Evolutionary conservation across 1,139 yeast species (phyloP).

Genomic region (Nadsonia commutata): DNA sequence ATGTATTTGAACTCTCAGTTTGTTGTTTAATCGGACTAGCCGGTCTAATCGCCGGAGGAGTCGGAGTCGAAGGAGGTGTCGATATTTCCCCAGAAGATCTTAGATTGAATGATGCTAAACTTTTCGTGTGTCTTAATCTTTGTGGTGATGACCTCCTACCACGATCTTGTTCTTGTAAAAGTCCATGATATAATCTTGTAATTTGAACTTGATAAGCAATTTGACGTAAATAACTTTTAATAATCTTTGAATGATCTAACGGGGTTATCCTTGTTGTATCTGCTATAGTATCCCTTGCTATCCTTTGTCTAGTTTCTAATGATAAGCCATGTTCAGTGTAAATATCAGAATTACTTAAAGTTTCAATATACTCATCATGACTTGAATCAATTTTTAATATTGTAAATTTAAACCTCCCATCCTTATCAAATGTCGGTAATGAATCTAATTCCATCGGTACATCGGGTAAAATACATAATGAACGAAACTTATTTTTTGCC

Average conservation of each 20-base stretch:
- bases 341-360: constrained; percentile 30
- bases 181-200: constrained; percentile 39
- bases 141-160: no score
- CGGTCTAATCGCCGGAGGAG: no score
- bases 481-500: constrained; percentile 48
- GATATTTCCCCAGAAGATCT: no score
- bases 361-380: constrained; percentile 31
- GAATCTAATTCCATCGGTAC: constrained; percentile 25
- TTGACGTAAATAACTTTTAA: constrained; percentile 32
- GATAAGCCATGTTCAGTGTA: constrained; percentile 38
- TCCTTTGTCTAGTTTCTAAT: constrained; percentile 21
- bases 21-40: no score
- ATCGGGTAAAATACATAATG: constrained; percentile 39
- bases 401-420: constrained; percentile 21
- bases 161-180: constrained; percentile 18
- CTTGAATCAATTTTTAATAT: constrained; percentile 31
- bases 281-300: constrained; percentile 23
- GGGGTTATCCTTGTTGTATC: constrained; percentile 5
- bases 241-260: constrained; percentile 32
- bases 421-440: constrained; percentile 16
- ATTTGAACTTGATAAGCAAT: constrained; percentile 49
- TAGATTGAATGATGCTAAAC: neutral
- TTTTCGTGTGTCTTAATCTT: neutral
- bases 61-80: no score
- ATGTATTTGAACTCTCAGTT: no score